These are phyloP conservation scores for Wickerhamiella musiphila DNA, from an alignment of 805 yeast genomes.

Conservation along the genomic window DNA sequence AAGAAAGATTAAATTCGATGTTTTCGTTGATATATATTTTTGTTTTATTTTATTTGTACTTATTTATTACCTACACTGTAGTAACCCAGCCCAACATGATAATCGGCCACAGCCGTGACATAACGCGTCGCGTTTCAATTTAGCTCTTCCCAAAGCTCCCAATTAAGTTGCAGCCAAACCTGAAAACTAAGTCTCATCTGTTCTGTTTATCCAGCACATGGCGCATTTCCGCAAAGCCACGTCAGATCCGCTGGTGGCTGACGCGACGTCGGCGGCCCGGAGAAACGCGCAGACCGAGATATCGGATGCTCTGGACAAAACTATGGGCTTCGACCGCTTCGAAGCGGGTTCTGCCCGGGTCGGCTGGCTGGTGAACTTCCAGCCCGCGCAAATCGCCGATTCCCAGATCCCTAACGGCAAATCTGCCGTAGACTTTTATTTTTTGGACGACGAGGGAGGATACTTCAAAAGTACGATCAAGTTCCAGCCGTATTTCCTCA, in stretches of 20 bases:
- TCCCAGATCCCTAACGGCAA: constrained; percentile 37
- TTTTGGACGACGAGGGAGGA: constrained; percentile 93
- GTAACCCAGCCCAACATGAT: no score
- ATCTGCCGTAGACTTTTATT: constrained; percentile 87
- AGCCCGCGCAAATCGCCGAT: constrained; percentile 39
- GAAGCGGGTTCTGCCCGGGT: constrained; percentile 51
- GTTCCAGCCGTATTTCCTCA: constrained; percentile 74
- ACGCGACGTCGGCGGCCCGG: constrained; percentile 9
- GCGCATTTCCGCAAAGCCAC: constrained; percentile 9
- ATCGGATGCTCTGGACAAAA: constrained; percentile 47
- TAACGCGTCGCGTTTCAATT: constrained; percentile 9
- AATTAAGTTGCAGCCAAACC: no score
- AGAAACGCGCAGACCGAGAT: constrained; percentile 4
- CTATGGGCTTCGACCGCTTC: constrained; percentile 77
- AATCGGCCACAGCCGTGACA: no score
- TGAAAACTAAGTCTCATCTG: no score
- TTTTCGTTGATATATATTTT: no score
- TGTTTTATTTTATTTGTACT: no score
- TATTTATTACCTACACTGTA: no score
- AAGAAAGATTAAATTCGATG: no score
- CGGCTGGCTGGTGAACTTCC: constrained; percentile 95
- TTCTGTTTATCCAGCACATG: no score
- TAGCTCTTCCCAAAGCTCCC: background rate
- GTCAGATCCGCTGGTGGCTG: constrained; percentile 2
- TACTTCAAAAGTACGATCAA: constrained; percentile 72